Evolutionary conservation across 2,329 filamentous ascomycete species (phyloP).

Genomic region (Ophiostoma populinum): DNA sequence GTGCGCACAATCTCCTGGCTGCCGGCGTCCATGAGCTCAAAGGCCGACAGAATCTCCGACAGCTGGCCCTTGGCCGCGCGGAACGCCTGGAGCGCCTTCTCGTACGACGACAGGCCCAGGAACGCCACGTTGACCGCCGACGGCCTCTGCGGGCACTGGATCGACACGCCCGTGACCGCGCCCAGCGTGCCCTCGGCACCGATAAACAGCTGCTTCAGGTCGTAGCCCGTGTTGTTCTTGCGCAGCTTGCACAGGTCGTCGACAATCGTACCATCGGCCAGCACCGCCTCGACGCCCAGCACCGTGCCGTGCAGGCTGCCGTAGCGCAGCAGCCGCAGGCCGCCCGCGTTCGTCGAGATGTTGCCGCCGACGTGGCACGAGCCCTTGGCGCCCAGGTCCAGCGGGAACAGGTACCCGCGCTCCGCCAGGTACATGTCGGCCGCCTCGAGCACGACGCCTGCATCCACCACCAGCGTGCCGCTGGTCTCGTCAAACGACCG

Average conservation of each 20-base stretch:
- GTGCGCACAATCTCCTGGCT: constrained; percentile 62
- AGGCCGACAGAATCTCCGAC: constrained; percentile 89
- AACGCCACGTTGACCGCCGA: constrained; percentile 88
- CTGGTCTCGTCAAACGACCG: constrained; percentile 86
- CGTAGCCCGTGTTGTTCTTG: constrained; percentile 98
- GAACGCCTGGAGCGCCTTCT: constrained; percentile 75
- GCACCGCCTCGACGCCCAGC: constrained; percentile 78
- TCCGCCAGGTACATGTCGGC: constrained; percentile 76
- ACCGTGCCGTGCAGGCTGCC: constrained; percentile 89
- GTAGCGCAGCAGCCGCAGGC: constrained; percentile 75
- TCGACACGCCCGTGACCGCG: constrained; percentile 77
- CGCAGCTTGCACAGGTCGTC: constrained; percentile 75
- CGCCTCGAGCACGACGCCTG: constrained; percentile 77
- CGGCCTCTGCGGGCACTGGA: constrained; percentile 75
- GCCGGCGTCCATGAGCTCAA: constrained; percentile 86
- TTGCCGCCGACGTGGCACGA: constrained; percentile 95
- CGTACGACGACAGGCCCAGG: constrained; percentile 78
- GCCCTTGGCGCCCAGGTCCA: constrained; percentile 95
- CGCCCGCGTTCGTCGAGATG: constrained; percentile 88
- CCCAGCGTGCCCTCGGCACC: constrained; percentile 90
- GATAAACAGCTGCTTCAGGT: constrained; percentile 92
- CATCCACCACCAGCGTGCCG: constrained; percentile 77
- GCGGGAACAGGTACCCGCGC: constrained; percentile 74
- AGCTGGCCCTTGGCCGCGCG: constrained; percentile 77
- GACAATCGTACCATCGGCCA: constrained; percentile 83